Evolutionary conservation across 208 protist genomes (phyloP), one percentile per base, ranked within the genome.

Genomic region (Leishmania turanica): DNA sequence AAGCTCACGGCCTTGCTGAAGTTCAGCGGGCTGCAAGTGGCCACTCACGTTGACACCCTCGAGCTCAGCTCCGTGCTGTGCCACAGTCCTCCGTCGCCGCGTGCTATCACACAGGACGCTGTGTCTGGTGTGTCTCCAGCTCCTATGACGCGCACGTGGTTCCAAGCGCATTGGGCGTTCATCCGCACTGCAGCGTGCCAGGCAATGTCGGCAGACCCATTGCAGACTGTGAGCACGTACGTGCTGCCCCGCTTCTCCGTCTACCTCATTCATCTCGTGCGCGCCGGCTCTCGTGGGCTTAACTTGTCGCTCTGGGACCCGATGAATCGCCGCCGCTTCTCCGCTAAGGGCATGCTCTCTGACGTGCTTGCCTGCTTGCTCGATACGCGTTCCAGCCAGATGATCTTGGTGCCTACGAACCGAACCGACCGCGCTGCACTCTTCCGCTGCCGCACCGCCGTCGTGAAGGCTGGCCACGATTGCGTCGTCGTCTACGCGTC

Each of bases 341-440:
- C 80, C 1, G 90, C 91, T 13, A 95, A 95, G 72, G 94, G 94
- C 13, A 96, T 97, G 91, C 87, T 97, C 60, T 96, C 94, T 3
- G 94, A 97, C 83, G 86, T 96, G 11, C 84, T 97, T 4, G 88
- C 84, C 56, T 94, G 90, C 79, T 74, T 97, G 60, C 81, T 97
- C 58, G 83, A 91, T 75, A 90, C 86, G 13, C 86, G 89, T 17
- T 69, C 87, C n/a, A 87, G 78, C 24, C 77, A 79, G 21, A 86
- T 97, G 69, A 97, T 97, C 73, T 85, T 97, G 40, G 51, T 97
- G 69, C 94, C 94, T 21, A 97, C 94, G n/a, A 92, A 93, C 69
- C 91, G 94, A 73, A 96, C 92, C 4, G 94, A 97, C 86, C 92
- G 94, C 75, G 84, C 91, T 56, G 77, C 84, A 75, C 89, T 97